These are phyloP conservation scores for Lactifluus echinatus DNA, from an alignment of 768 basidiomycete species.

Conservation along the genomic window DNA sequence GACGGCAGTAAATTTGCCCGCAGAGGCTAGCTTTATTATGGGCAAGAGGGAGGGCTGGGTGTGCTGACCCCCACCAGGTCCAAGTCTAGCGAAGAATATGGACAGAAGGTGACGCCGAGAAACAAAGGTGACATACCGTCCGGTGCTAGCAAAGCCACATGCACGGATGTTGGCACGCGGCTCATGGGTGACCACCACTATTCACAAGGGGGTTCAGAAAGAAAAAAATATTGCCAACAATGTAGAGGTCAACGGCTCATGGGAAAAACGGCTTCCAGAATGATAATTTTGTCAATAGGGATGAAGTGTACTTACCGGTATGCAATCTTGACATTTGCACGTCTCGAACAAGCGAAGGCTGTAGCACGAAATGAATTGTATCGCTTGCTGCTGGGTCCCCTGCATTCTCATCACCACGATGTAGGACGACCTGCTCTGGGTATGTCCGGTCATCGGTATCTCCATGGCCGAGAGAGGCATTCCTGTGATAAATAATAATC, in stretches of 20 bases:
- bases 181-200: constrained; percentile 66
- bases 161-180: constrained; percentile 61
- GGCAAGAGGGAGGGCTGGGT: constrained; percentile 69
- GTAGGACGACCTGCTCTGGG: constrained; percentile 68
- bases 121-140: constrained; percentile 45
- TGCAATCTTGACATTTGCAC: constrained; percentile 84
- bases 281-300: neutral
- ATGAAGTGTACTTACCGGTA: constrained; percentile 43
- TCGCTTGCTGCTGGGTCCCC: constrained; percentile 18
- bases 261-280: neutral
- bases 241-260: neutral
- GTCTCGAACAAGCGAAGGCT: constrained; percentile 51
- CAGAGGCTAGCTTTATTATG: constrained; percentile 39
- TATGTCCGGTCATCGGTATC: constrained; percentile 68
- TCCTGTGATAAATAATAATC: constrained; percentile 35
- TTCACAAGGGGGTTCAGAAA: neutral
- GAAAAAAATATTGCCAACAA: neutral
- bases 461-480: constrained; percentile 80
- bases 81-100: constrained; percentile 42
- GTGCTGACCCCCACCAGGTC: constrained; percentile 48
- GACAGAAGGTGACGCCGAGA: neutral
- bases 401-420: neutral
- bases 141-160: constrained; percentile 86
- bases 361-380: constrained; percentile 42
- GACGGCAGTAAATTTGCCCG: constrained; percentile 51